Evolutionary conservation across 441 rosid genomes (phyloP), one percentile per base, ranked within the genome.

Genomic region (Populus hybrid): DNA sequence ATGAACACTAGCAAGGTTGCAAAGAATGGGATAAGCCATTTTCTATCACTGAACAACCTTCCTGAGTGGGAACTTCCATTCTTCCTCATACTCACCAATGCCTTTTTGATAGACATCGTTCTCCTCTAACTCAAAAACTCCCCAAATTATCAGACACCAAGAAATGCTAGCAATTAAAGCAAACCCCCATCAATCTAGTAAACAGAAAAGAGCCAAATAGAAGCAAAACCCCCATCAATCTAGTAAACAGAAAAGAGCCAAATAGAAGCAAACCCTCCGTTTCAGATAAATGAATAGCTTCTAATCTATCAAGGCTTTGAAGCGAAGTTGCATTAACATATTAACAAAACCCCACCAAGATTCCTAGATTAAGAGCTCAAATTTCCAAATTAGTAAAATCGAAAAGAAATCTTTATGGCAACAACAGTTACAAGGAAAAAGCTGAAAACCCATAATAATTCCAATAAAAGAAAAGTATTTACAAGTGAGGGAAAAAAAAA

Each of bases 11-110:
- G 88, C 79, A 94, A 81, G 90, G 96, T 94, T 1, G 96, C 90
- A 66, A 91, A 84, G 80, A 93, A 96, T 10, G 97, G 98, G 53
- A 93, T 73, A 42, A 91, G 85, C 98, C 99, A 96, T 84, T 89
- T 92, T 79, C 91, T 89, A 78, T 96, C 97, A 81, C 90, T 82
- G 69, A 88, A 93, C 74, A 86, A 80, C 82, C 96, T 92, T 78
- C 89, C 94, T 34, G 94, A 71, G 85, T 92, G 91, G 23, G 86
- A 84, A 85, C 77, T 86, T 20, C 80, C 88, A 83, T 82, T 81
- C 82, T 91, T 96, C 78, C 91, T 90, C 89, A 84, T 86, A 67
- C 77, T 82, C 79, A 75, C 72, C 32, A 87, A 84, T 32, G 90
- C 91, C 75, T 81, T 87, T 82, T 77, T 88, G 86, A 84, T 81